phyloP scores from a whole-genome alignment of 352 stramenopile species.

The Globisporangium carolinianum region DNA sequence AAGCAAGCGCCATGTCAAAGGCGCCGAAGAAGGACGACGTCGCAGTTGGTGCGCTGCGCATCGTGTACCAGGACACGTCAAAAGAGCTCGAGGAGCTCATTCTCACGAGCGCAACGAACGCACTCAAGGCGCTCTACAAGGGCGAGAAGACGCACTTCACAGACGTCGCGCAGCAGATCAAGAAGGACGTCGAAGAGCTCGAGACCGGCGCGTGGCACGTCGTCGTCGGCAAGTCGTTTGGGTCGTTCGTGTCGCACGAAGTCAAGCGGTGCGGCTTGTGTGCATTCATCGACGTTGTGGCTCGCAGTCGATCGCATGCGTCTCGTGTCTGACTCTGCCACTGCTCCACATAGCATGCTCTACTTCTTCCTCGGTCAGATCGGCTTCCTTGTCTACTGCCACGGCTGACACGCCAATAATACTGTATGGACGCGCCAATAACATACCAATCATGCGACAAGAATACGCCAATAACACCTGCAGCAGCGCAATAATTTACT shows the following conservation, averaged over 20 bases:
- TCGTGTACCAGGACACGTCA: conserved; percentile 65
- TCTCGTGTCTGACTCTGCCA: not conserved
- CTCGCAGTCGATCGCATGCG: no score
- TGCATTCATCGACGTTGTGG: no score
- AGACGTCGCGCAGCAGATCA: conserved; percentile 74
- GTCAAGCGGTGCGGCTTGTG: conserved; percentile 58
- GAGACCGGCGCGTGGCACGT: conserved; percentile 74
- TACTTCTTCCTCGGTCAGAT: conserved; percentile 82
- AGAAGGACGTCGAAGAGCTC: conserved; percentile 65
- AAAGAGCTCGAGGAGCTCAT: conserved; percentile 72
- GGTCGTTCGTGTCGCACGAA: conserved; percentile 81
- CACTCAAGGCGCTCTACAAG: conserved; percentile 78
- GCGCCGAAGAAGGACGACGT: conserved; percentile 78
- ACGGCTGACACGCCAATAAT: conserved; percentile 26
- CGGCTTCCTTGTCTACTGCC: conserved; percentile 70
- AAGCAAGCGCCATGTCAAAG: conserved; percentile 44
- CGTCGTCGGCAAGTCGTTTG: conserved; percentile 82
- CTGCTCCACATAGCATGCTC: conserved; percentile 37
- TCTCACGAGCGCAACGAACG: conserved; percentile 64
- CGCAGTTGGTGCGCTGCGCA: conserved; percentile 46
- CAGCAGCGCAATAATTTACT: no score
- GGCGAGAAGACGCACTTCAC: conserved; percentile 82
- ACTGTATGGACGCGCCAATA: not conserved
- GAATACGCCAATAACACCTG: not conserved
- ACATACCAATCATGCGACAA: not conserved